Evolutionary conservation across 2,329 filamentous ascomycete species (phyloP).

Genomic region (Calonectria leucothoes): DNA sequence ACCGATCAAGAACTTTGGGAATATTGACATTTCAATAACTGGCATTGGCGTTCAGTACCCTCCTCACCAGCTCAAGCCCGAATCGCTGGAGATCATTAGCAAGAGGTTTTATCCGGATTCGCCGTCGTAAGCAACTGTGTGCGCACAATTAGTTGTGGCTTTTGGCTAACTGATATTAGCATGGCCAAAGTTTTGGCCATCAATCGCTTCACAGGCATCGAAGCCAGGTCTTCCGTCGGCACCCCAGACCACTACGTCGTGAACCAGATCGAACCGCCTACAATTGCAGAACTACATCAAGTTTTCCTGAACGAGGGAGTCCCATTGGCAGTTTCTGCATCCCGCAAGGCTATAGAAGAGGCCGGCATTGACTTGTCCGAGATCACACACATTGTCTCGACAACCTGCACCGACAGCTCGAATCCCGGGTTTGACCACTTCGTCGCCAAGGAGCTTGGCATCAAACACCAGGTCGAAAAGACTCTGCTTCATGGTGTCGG

Average conservation of each 20-base stretch:
- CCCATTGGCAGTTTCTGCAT: conserved; percentile 66
- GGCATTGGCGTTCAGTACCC: conserved; percentile 72
- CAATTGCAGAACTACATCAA: conserved; percentile 66
- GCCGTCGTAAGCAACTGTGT: conserved; percentile 61
- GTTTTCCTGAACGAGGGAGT: conserved; percentile 69
- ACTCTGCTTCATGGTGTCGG: conserved; percentile 75
- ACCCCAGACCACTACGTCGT: conserved; percentile 70
- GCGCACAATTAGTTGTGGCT: background rate
- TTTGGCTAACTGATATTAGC: conserved; percentile 47
- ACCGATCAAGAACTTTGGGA: conserved; percentile 54
- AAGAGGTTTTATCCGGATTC: conserved; percentile 70
- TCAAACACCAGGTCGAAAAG: conserved; percentile 70
- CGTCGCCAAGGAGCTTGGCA: conserved; percentile 68
- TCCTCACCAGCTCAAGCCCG: conserved; percentile 62
- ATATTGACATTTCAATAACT: conserved; percentile 70
- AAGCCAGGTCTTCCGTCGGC: conserved; percentile 71
- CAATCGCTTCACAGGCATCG: conserved; percentile 74
- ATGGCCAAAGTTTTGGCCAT: conserved; percentile 73
- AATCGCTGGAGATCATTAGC: conserved; percentile 63
- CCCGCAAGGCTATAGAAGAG: conserved; percentile 66
- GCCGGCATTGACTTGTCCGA: conserved; percentile 61
- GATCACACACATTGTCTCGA: conserved; percentile 76
- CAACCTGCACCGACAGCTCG: conserved; percentile 76
- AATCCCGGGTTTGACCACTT: conserved; percentile 77
- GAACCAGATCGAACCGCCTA: conserved; percentile 63